phyloP scores from a whole-genome alignment of 345 rosid species.

The Triadica sebifera region DNA sequence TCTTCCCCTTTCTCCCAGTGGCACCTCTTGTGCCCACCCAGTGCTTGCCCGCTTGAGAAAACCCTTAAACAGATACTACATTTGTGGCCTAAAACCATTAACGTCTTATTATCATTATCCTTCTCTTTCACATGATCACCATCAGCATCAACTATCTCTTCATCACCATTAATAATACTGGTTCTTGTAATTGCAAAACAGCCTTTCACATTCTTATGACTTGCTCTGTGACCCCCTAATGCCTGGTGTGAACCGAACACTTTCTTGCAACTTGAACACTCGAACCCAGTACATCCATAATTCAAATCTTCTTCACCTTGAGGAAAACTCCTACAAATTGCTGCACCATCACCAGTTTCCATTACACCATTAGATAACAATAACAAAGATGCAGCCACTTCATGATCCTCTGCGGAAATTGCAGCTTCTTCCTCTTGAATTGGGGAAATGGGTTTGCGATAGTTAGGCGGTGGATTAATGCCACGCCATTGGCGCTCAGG shows the following conservation, averaged over 20 bases:
- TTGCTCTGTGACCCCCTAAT: constrained; percentile 84
- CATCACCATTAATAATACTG: not conserved
- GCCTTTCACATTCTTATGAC: constrained; percentile 79
- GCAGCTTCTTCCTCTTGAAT: constrained; percentile 15
- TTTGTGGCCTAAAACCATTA: constrained; percentile 23
- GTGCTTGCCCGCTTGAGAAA: constrained; percentile 77
- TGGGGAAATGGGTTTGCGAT: constrained; percentile 13
- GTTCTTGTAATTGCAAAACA: constrained; percentile 58
- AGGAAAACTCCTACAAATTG: not conserved
- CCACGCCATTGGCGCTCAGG: constrained; percentile 72
- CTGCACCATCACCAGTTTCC: too few relatives aligned
- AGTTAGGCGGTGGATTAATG: constrained; percentile 42
- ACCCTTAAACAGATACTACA: constrained; percentile 62
- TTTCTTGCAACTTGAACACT: constrained; percentile 80
- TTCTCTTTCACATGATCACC: not conserved
- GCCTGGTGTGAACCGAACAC: constrained; percentile 87
- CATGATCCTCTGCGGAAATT: constrained; percentile 61
- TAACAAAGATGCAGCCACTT: constrained; percentile 61
- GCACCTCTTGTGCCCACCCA: constrained; percentile 93
- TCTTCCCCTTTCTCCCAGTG: constrained; percentile 55
- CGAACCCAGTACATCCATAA: constrained; percentile 26
- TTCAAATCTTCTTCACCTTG: not conserved
- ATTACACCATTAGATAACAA: constrained; percentile 39
- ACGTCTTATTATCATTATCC: not conserved
- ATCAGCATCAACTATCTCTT: constrained; percentile 13